Percentiles rank a stretch among this genome's conserved stretches.
These are phyloP conservation scores for Neoarthrinium moseri DNA, from an alignment of 2,329 filamentous ascomycete species.

Conservation along the genomic window DNA sequence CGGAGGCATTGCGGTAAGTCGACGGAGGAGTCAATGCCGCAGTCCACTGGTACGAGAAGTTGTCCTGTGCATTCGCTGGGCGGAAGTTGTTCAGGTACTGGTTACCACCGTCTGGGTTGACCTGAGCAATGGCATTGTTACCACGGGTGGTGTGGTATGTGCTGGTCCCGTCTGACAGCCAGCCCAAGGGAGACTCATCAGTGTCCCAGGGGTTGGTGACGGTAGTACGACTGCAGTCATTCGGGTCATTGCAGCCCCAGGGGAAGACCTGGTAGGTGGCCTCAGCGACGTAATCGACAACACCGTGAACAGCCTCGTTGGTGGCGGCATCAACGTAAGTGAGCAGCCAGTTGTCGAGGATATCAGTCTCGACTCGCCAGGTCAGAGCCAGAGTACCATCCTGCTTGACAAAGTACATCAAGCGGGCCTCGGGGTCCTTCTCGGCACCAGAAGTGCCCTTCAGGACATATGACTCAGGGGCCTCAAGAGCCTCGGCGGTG, in stretches of 20 bases:
- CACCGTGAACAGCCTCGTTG: constrained; percentile 52
- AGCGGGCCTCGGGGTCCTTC: constrained; percentile 51
- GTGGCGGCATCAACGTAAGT: constrained; percentile 53
- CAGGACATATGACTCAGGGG: constrained; percentile 40
- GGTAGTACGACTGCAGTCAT: constrained; percentile 41
- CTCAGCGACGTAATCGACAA: constrained; percentile 57
- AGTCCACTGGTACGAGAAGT: constrained; percentile 48
- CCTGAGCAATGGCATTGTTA: constrained; percentile 59
- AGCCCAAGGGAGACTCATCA: constrained; percentile 49
- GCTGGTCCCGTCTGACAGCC: constrained; percentile 45
- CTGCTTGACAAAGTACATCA: constrained; percentile 52
- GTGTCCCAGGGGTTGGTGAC: constrained; percentile 48
- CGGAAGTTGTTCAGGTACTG: constrained; percentile 50
- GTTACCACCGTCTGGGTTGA: constrained; percentile 44
- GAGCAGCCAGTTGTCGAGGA: constrained; percentile 56
- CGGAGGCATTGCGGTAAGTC: constrained; percentile 51
- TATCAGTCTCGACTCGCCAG: constrained; percentile 60
- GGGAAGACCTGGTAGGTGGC: constrained; percentile 56
- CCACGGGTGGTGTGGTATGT: constrained; percentile 54
- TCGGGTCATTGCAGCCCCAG: constrained; percentile 55
- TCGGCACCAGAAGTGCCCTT: constrained; percentile 46
- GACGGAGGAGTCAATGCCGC: constrained; percentile 30
- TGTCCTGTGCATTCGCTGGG: constrained; percentile 37
- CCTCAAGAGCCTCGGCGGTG: constrained; percentile 35
- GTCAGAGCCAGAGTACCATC: constrained; percentile 47